Evolutionary conservation across 768 basidiomycete species (phyloP), one percentile per base, ranked within the genome.

Genomic region (Trametes elegans): DNA sequence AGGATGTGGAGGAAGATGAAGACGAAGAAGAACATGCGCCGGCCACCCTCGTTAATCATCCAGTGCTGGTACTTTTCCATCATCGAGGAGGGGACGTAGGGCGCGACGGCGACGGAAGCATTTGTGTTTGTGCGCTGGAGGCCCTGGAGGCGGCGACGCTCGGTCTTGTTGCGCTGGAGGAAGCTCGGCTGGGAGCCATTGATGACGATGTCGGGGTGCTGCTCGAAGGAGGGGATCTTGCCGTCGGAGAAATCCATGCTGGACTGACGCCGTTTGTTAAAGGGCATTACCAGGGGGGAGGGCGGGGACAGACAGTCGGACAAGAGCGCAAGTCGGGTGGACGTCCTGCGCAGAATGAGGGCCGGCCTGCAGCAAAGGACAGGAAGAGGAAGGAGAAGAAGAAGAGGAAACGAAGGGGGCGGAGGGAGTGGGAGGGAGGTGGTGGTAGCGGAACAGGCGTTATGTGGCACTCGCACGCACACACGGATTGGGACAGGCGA

Each of bases 31-130:
- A 94, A 92, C 34, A 95, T 62, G 49, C 81, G 77, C 39, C 80
- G 79, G 13, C 88, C 84, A 64, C 94, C 94, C 66, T 95, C 93
- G 68, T 95, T 94, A 69, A 94, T 91, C 88, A 93, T 88, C 93
- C 93, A 96, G n/a, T 84, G 63, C 61, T 79, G 76, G 63, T 81
- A 78, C 61, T 70, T 79, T 62, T 83, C 77, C 39, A 64, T 62
- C 41, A 73, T 66, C 3, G 76, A 73, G 48, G 62, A 70, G 28
- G 79, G 74, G 41, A 68, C 64, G 56, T 75, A 74, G 14, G 68
- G 68, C 0, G 68, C 64, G 5, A 64, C 65, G 31, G 60, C 51
- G 2, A 53, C 57, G 1, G 73, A 68, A 38, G 44, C 59, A 24
- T 60, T 68, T 10, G 80, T 79, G 59, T 78, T 74, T 2, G 77